phyloP scores from a whole-genome alignment of 495 filamentous ascomycete species.

The Platismatia glauca region DNA sequence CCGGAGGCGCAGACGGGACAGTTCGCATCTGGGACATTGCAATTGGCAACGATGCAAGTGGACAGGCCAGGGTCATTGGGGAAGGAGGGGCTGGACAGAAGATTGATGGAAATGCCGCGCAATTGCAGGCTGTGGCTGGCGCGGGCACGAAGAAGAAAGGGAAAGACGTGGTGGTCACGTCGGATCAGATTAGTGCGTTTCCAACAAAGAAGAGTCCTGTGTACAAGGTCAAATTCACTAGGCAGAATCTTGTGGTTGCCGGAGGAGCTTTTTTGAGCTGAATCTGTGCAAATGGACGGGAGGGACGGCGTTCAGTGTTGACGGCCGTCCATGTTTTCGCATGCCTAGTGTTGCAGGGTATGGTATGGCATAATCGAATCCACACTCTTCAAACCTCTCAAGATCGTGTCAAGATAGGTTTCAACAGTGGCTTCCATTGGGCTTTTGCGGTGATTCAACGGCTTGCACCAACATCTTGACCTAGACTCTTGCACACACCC shows the following conservation, averaged over 20 bases:
- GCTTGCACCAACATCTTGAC: neutral
- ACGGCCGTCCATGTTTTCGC: neutral
- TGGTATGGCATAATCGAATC: neutral
- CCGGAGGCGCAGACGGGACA: conserved; percentile 83
- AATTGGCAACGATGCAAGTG: conserved; percentile 39
- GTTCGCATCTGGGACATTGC: conserved; percentile 91
- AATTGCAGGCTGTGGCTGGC: conserved; percentile 35
- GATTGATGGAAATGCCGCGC: conserved; percentile 36
- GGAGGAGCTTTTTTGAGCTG: conserved; percentile 73
- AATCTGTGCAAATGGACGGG: conserved; percentile 9
- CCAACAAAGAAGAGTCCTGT: conserved; percentile 93
- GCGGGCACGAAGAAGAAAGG: conserved; percentile 66
- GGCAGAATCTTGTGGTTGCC: conserved; percentile 85
- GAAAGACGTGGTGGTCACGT: conserved; percentile 81
- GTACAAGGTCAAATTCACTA: conserved; percentile 84
- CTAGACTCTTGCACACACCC: neutral
- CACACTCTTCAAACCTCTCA: neutral
- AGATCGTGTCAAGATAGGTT: neutral
- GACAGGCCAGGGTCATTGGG: conserved; percentile 50
- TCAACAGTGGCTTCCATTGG: too few relatives aligned
- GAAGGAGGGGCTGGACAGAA: conserved; percentile 45
- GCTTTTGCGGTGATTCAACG: neutral
- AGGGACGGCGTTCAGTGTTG: neutral
- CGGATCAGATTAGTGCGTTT: conserved; percentile 88
- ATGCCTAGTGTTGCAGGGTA: neutral